Evolutionary conservation across 495 filamentous ascomycete genomes (phyloP).

Genomic region (Neurospora sp.): DNA sequence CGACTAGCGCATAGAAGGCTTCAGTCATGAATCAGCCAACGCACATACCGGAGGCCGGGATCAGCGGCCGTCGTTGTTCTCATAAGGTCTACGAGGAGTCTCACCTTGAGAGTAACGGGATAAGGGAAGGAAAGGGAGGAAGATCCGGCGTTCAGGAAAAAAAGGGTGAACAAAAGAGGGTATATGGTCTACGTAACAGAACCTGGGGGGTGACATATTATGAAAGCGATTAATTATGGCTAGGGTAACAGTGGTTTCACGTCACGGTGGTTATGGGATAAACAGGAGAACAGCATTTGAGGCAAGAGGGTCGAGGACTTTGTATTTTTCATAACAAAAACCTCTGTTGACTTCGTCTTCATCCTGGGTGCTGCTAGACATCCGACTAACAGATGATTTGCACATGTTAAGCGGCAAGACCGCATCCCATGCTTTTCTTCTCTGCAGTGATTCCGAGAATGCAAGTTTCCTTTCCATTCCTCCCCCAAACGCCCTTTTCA

Average conservation of each 20-base stretch:
- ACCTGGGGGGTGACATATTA: background rate
- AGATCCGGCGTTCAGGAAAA: background rate
- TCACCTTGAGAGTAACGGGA: background rate
- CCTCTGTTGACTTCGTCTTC: background rate
- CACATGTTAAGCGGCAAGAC: background rate
- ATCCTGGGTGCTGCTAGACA: background rate
- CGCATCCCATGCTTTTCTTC: conserved; percentile 2
- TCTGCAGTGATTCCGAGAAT: conserved; percentile 15
- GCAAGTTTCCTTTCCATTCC: conserved; percentile 27
- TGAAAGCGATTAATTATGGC: background rate
- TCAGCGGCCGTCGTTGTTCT: background rate
- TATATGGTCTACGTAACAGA: background rate
- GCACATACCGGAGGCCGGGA: background rate
- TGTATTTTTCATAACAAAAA: background rate
- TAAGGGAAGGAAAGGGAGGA: background rate
- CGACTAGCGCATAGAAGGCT: background rate
- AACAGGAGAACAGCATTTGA: background rate
- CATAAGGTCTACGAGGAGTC: background rate
- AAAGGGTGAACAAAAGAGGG: background rate
- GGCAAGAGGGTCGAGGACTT: background rate
- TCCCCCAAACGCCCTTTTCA: conserved; percentile 14
- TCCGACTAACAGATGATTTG: background rate
- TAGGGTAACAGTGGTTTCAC: background rate
- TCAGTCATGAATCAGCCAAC: background rate
- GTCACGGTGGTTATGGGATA: background rate